phyloP scores from a whole-genome alignment of 495 filamentous ascomycete species.

The Penicillium odoratum region DNA sequence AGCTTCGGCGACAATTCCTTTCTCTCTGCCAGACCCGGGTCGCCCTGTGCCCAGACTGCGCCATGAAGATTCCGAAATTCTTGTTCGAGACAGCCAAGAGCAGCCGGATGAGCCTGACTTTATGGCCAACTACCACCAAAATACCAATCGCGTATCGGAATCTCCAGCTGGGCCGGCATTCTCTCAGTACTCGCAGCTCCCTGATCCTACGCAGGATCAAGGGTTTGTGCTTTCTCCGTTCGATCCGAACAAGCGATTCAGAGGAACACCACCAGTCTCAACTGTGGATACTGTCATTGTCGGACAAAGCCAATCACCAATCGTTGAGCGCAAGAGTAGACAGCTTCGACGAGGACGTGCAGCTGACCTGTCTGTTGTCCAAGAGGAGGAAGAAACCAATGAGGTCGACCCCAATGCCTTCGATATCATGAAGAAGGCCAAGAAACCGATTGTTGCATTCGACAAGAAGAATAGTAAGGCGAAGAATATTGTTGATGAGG shows the following conservation, averaged over 20 bases:
- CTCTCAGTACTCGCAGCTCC: slow-evolving; percentile 61
- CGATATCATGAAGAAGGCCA: slow-evolving; percentile 71
- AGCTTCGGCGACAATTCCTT: slow-evolving; percentile 49
- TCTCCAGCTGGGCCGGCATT: slow-evolving; percentile 41
- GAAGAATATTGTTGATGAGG: slow-evolving; percentile 84
- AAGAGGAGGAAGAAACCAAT: slow-evolving; percentile 33
- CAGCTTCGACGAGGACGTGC: slow-evolving; percentile 53
- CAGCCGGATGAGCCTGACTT: slow-evolving; percentile 34
- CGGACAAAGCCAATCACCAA: slow-evolving; percentile 58
- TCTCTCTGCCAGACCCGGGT: slow-evolving; percentile 54
- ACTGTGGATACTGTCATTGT: slow-evolving; percentile 70
- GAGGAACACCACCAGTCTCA: slow-evolving; percentile 57
- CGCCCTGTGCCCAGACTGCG: slow-evolving; percentile 42
- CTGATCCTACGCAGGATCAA: slow-evolving; percentile 83
- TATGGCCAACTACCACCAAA: slow-evolving; percentile 31
- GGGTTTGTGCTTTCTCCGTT: slow-evolving; percentile 69
- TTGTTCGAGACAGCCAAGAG: slow-evolving; percentile 67
- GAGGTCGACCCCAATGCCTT: slow-evolving; percentile 60
- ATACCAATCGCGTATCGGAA: slow-evolving; percentile 40
- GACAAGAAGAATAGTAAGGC: slow-evolving; percentile 88
- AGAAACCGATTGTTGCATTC: slow-evolving; percentile 56
- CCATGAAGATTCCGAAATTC: slow-evolving; percentile 51
- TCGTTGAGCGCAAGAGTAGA: slow-evolving; percentile 58
- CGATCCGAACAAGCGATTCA: slow-evolving; percentile 57
- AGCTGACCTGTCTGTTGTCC: slow-evolving; percentile 36